phyloP scores from a whole-genome alignment of 345 rosid species.

The Noccaea bulbosa region DNA sequence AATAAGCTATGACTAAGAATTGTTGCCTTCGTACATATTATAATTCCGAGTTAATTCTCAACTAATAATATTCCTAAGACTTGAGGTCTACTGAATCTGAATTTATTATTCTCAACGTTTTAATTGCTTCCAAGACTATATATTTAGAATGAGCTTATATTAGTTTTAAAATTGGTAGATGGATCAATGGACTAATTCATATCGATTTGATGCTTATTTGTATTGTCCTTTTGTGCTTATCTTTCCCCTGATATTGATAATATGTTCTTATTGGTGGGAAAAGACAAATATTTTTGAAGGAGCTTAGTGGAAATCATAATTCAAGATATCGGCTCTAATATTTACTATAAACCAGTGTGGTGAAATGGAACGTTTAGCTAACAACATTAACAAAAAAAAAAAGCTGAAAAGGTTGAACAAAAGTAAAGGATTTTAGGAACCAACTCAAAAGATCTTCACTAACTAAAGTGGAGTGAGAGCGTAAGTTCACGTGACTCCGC shows the following conservation, averaged over 20 bases:
- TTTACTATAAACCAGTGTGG: background rate
- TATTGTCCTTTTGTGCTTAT: background rate
- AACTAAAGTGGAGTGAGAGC: slow-evolving; percentile 8
- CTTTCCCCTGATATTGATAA: background rate
- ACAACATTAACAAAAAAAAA: background rate
- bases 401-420: background rate
- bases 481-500: slow-evolving; percentile 24
- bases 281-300: background rate
- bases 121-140: too few species aligned
- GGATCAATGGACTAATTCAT: background rate
- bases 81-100: too few species aligned
- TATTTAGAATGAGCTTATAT: background rate
- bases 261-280: background rate
- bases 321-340: background rate
- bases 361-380: background rate
- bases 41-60: background rate
- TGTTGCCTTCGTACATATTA: background rate
- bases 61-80: background rate
- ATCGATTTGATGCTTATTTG: background rate
- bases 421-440: background rate
- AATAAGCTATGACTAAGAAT: slow-evolving; percentile 11
- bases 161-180: background rate
- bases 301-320: slow-evolving; percentile 4
- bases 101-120: too few species aligned
- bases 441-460: background rate